Percentiles rank a stretch among this genome's conserved stretches.
These are phyloP conservation scores for Ascochyta lentis DNA, from an alignment of 2,329 filamentous ascomycete species.

Conservation along the genomic window DNA sequence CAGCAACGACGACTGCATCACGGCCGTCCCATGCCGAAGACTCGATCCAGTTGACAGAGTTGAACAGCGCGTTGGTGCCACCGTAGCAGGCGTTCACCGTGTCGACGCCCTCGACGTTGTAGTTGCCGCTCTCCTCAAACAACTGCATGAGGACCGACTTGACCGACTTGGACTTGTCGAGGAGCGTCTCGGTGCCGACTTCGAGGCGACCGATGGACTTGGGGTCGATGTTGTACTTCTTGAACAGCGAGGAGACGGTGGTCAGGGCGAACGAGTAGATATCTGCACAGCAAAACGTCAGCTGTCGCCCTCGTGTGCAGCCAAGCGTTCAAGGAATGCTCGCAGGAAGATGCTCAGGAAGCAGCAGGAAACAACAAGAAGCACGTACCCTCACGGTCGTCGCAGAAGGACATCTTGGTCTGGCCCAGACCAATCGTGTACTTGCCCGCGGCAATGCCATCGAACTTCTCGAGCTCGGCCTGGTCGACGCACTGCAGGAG, in stretches of 20 bases:
- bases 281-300: slow-evolving; percentile 46
- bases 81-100: slow-evolving; percentile 63
- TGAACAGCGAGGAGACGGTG: slow-evolving; percentile 58
- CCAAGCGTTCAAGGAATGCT: background rate
- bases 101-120: slow-evolving; percentile 61
- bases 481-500: slow-evolving; percentile 59
- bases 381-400: slow-evolving; percentile 59
- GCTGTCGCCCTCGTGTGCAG: slow-evolving; percentile 14
- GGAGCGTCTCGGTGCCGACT: slow-evolving; percentile 61
- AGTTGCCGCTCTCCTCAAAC: slow-evolving; percentile 59
- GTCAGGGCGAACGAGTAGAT: slow-evolving; percentile 62
- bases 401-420: slow-evolving; percentile 63
- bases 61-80: slow-evolving; percentile 62
- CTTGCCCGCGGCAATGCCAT: slow-evolving; percentile 60
- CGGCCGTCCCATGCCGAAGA: slow-evolving; percentile 62
- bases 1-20: slow-evolving; percentile 59
- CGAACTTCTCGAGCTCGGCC: slow-evolving; percentile 61
- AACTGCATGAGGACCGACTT: slow-evolving; percentile 63
- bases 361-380: background rate
- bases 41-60: slow-evolving; percentile 61
- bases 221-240: slow-evolving; percentile 61
- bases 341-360: no score
- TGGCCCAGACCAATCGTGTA: slow-evolving; percentile 63
- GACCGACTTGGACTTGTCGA: slow-evolving; percentile 63
- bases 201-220: slow-evolving; percentile 60